Evolutionary conservation across 139 green algal species (phyloP), one percentile per base, ranked within the genome.

Genomic region (Volvox reticuliferus): DNA sequence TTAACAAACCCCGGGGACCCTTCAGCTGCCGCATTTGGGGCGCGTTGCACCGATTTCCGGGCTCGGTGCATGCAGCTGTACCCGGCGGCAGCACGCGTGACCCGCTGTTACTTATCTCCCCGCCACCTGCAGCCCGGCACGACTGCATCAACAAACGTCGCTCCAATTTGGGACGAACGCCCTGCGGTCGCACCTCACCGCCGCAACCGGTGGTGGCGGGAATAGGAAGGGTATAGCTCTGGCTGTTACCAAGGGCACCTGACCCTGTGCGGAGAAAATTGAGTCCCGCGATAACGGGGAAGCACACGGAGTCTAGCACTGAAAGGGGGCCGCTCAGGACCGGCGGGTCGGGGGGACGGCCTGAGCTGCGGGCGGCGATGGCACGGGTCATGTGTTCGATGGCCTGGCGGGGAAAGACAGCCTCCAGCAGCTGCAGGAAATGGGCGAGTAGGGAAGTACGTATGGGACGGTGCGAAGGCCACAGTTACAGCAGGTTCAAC

Each of bases 331-430:
- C 75, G 36, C 13, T 44, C 2, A 24, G 36, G 12, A 22, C 24
- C 22, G 78, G 36, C 78, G 36, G 36, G 16, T 37, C 13, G 78
- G 24, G 9, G 21, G 22, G 16, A 26, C 55, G 28, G 50, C 2
- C 55, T 17, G 37, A 50, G 82, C 82, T 87, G 19, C 32, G 33
- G 32, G 79, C 50, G 22, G 63, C 61, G 16, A 87, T 87, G 62
- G 33, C 32, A 9, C 82, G 30, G 30, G 63, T 87, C 82, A 87
- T 87, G 30, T 87, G 82, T 63, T 87, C 82, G 61, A 87, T 76
- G 16, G 82, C 82, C 30, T 87, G 83, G 22, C 83, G 83, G 1
- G 83, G 83, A 44, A 89, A 89, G 6, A 89, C 36, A 9, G 83
- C 35, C 83, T 89, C 83, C 67, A 89, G 83, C 35, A 89, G 67